Conservation (phyloP, 2,329 filamentous ascomycete species). For the Fusarium ramigenum region DNA sequence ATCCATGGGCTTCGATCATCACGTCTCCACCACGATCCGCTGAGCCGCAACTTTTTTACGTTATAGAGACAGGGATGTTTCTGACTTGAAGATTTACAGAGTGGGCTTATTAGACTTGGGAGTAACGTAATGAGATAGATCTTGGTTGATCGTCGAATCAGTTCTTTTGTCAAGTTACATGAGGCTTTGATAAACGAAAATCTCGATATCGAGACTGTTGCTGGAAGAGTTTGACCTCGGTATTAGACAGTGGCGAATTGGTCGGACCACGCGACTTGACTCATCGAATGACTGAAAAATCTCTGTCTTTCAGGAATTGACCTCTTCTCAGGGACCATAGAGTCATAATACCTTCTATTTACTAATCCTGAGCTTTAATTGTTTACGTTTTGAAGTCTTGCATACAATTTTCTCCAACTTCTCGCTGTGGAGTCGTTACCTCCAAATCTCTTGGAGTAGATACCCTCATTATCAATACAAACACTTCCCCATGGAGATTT, state of each 20-base stretch:
- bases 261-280: background rate
- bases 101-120: background rate
- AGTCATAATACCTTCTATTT: too few species aligned
- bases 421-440: background rate
- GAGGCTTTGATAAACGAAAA: background rate
- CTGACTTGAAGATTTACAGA: background rate
- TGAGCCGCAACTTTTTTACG: slow-evolving; percentile 21
- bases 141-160: background rate
- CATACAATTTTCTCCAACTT: background rate
- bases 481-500: slow-evolving; percentile 34
- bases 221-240: background rate
- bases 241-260: background rate
- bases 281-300: background rate
- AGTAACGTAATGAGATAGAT: slow-evolving; percentile 14
- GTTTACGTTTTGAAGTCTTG: too few species aligned
- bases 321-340: too few species aligned
- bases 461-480: background rate
- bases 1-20: background rate
- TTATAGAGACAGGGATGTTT: slow-evolving; percentile 17
- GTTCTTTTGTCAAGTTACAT: fast-evolving
- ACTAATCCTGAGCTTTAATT: too few species aligned
- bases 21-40: slow-evolving; percentile 1
- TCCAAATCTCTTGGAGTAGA: background rate
- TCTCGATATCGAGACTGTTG: background rate
- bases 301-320: background rate